Evolutionary conservation across 177 flowering plant species (phyloP), one percentile per base, ranked within the genome.

Genomic region (Vitis hybrid): DNA sequence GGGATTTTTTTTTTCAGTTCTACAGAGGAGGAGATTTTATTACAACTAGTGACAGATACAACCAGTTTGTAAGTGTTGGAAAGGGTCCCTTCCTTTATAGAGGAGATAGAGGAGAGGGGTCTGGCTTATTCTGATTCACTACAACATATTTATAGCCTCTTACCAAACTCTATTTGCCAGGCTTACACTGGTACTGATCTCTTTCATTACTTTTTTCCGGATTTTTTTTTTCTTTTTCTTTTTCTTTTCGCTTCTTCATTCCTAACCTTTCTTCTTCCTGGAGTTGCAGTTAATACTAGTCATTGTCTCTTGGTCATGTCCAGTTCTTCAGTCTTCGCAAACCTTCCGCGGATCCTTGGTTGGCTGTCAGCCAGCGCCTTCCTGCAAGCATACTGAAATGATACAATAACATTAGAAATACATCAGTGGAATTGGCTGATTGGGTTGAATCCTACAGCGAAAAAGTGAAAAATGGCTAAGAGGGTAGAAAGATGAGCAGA

Each of bases 331-430:
- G 89, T 88, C 86, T 83, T 96, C 2, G 99, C 99, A 80, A 96
- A 96, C 82, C 99, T 85, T 74, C 99, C 99, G 2, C 99, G 91
- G 69, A 96, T 82, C 76, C 99, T 85, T 23, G 99, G 99, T 74
- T 96, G 99, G 74, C 83, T 93, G 80, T 96, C 99, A 6, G 99
- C 99, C 30, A 96, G 83, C 61, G 98, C 99, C 79, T 96, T 96
- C 88, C 99, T 87, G 83, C 99, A 96, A 52, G 99, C 99, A 84
- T 96, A 96, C 99, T 96, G 90, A 56, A 76, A 71, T 19, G 68
- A 62, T 26, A 52, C 49, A 13, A 68, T 49, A 23, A 19, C 5
- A 45, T 50, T 48, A 45, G 72, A n/a, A 5, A 10, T 15, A 9
- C 3, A 2, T 32, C 3, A 1, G 40, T 8, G 6, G 9, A 40